phyloP scores from a whole-genome alignment of 1,139 yeast species.

The Saccharomycopsis hybrid region DNA sequence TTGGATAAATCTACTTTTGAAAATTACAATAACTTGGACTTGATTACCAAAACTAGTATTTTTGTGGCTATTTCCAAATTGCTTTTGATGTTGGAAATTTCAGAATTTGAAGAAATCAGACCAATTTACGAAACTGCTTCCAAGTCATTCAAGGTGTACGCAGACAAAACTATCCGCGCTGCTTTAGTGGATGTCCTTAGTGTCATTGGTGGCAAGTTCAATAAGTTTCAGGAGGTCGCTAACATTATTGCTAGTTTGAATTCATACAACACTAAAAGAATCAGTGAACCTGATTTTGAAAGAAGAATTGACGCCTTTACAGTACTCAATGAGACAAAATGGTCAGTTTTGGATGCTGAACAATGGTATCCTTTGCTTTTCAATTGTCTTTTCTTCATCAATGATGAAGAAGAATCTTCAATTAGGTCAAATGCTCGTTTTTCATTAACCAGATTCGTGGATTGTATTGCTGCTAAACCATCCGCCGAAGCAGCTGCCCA shows the following conservation, averaged over 20 bases:
- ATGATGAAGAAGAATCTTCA: slow-evolving; percentile 69
- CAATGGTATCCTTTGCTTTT: slow-evolving; percentile 83
- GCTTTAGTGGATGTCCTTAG: slow-evolving; percentile 52
- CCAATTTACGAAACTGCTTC: slow-evolving; percentile 52
- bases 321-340: slow-evolving; percentile 52
- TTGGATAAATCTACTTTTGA: slow-evolving; percentile 50
- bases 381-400: slow-evolving; percentile 62
- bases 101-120: slow-evolving; percentile 40
- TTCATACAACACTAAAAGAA: slow-evolving; percentile 53
- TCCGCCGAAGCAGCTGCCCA: slow-evolving; percentile 31
- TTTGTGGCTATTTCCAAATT: slow-evolving; percentile 8
- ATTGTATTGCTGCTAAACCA: slow-evolving; percentile 39
- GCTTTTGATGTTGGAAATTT: neutral
- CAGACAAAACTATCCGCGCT: slow-evolving; percentile 55
- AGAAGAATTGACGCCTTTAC: slow-evolving; percentile 65
- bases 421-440: slow-evolving; percentile 74
- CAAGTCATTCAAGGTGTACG: slow-evolving; percentile 49
- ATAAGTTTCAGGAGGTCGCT: slow-evolving; percentile 41
- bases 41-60: slow-evolving; percentile 33
- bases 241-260: slow-evolving; percentile 57
- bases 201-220: slow-evolving; percentile 51
- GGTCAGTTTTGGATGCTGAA: slow-evolving; percentile 35
- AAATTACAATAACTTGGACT: slow-evolving; percentile 27
- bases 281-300: slow-evolving; percentile 77
- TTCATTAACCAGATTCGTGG: slow-evolving; percentile 59